Conservation (phyloP, 441 rosid genomes). For the Rhodomyrtus psidioides region DNA sequence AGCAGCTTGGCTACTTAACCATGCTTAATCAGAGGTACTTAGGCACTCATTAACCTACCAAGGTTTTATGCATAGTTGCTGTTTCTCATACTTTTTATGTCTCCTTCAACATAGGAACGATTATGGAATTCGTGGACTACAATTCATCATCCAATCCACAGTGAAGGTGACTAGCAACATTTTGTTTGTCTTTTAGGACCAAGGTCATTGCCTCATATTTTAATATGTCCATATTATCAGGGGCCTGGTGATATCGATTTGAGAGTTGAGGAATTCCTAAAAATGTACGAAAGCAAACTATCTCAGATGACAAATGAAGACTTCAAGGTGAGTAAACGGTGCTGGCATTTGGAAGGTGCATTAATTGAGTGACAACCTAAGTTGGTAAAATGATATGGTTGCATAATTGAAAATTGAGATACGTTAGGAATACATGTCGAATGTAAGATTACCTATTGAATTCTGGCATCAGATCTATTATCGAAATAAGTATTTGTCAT, state of each 20-base stretch:
- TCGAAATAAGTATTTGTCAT: not conserved
- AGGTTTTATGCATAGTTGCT: not conserved
- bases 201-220: not conserved
- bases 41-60: not conserved
- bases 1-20: constrained; percentile 85
- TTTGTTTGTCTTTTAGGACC: not conserved
- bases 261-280: constrained; percentile 71
- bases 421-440: not conserved
- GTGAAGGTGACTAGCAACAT: constrained; percentile 40
- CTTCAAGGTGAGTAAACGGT: constrained; percentile 49
- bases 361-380: not conserved
- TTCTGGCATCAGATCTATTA: not conserved
- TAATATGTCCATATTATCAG: constrained; percentile 22
- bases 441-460: not conserved
- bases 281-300: constrained; percentile 53
- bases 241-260: constrained; percentile 68
- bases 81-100: not conserved
- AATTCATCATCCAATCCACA: constrained; percentile 73
- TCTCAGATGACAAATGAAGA: constrained; percentile 61
- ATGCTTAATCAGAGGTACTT: constrained; percentile 53
- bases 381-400: not conserved
- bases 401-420: not conserved
- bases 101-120: constrained; percentile 29
- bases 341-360: not conserved
- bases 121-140: constrained; percentile 59